Conservation (phyloP, 2,329 filamentous ascomycete genomes). For the Ascocoryne sarcoides region DNA sequence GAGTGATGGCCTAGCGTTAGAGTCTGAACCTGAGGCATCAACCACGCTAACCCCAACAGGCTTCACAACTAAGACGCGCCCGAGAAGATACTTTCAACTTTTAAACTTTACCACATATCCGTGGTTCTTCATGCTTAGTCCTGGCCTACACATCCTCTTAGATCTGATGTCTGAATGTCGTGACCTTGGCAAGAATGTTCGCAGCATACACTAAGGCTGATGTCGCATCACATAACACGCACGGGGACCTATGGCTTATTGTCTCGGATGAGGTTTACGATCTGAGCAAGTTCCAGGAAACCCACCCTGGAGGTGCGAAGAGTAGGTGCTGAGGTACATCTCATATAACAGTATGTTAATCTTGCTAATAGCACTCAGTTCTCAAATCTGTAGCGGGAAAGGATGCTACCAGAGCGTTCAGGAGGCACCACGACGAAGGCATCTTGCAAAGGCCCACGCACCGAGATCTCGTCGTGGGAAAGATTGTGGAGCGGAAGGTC, state of each 20-base stretch:
- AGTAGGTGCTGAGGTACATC: not conserved
- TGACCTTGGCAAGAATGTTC: too few species aligned
- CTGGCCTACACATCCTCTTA: too few species aligned
- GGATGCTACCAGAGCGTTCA: slow-evolving; percentile 2
- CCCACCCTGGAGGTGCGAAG: slow-evolving; percentile 1
- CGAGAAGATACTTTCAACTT: too few species aligned
- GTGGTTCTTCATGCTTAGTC: too few species aligned
- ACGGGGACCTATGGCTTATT: slow-evolving; percentile 1
- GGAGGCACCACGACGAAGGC: not conserved
- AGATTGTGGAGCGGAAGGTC: not conserved
- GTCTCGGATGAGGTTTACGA: not conserved
- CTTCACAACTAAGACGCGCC: too few species aligned
- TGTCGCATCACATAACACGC: not conserved
- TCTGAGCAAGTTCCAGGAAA: slow-evolving; percentile 1
- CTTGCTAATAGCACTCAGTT: not conserved
- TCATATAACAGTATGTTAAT: not conserved
- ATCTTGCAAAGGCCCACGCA: not conserved
- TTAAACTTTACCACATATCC: too few species aligned
- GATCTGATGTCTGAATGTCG: too few species aligned
- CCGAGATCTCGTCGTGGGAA: not conserved
- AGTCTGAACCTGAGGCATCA: too few species aligned
- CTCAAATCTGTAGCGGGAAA: slow-evolving; percentile 3
- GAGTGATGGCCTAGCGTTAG: too few species aligned
- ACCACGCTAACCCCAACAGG: too few species aligned
- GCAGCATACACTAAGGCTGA: not conserved